Base-by-base conservation (phyloP, 768 basidiomycete species). In the Boletus edulis region DNA sequence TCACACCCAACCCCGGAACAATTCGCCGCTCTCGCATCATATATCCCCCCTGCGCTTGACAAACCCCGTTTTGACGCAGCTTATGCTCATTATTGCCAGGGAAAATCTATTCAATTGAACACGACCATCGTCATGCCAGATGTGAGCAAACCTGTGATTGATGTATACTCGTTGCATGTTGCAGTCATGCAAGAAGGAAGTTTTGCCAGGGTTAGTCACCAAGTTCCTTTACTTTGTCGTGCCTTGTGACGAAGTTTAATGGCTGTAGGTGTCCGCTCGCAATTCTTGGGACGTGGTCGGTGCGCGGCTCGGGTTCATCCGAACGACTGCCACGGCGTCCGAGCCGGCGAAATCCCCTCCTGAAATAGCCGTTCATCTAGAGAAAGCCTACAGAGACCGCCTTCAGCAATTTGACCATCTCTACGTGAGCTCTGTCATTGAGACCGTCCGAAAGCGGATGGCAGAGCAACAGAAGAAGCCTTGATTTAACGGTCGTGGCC, bases 151-250 rank as follows among this genome's bases (percentile, higher is more conserved):
- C 63, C 66, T 3, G 62, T 61, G 43, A 54, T 71, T 38, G 69
- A 72, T 48, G 47, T 71, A 12, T 71, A 71, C 39, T 57, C 65
- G 2, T 49, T 69, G 48, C 69, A 71, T 45, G 65, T 65, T 42
- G 62, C 67, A 5, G 61, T 72, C 55, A 72, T 71, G 71, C 67
- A 69, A 47, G 64, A 66, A 56, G 69, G 67, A 46, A 72, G 64
- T 22, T 64, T 61, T 32, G 43, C 59, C 12, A 62, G 66, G 66
- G 68, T 72, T 46, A 11, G 60, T 68, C 37, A 4, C 48, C 38
- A 39, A 53, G 27, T 39, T 52, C 18, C 54, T 55, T 48, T 14
- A 24, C 42, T 46, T 50, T 22, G 31, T 35, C 31, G n/a, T 45
- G 43, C 22, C 11, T 10, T 42, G 39, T 53, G 52, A 45, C 46